Base-by-base conservation (phyloP, 176 grass and related monocot genomes). In the Tillandsia leiboldiana region DNA sequence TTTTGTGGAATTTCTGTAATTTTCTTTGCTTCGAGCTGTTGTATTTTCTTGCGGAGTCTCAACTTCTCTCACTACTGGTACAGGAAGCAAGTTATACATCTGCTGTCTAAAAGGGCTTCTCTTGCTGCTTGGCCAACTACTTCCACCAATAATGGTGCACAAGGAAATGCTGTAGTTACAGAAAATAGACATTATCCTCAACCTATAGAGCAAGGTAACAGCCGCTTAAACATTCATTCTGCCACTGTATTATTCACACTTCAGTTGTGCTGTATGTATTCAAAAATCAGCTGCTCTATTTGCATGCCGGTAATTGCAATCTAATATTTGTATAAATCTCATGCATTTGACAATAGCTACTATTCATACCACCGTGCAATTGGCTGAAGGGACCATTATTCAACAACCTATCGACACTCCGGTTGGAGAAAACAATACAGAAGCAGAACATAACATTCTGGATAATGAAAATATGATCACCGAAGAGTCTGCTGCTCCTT, bases 71-170 rank as follows among this genome's bases (percentile, higher is more conserved):
- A 70, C 78, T 85, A 49, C 71, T 73, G 49, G 12, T 73, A 50
- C 77, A 97, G 86, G 75, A 97, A 92, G 83, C 86, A 87, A 66
- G 77, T 83, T 72, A 70, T 72, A 72, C 26, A 85, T 53, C 65
- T 79, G 61, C 83, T 97, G 51, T 73, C 86, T 76, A 77, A 53
- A 24, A 91, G 79, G 47, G 89, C 86, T 72, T 76, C 81, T 66
- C 69, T 81, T 70, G 89, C 89, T 74, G 93, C 93, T 33, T 92
- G 93, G 93, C 72, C 89, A 70, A 48, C 64, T 26, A 65, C 73
- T 80, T 27, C 50, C 18, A 67, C 76, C 66, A 70, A 73, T 85
- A 69, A 62, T 72, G 65, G 74, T 17, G 48, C 47, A 59, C 66
- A 82, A 59, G 75, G 58, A 50, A 75, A 79, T 79, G 63, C 73